These are phyloP conservation scores for Globisporangium canariense DNA, from an alignment of 352 stramenopile genomes.

Conservation along the genomic window DNA sequence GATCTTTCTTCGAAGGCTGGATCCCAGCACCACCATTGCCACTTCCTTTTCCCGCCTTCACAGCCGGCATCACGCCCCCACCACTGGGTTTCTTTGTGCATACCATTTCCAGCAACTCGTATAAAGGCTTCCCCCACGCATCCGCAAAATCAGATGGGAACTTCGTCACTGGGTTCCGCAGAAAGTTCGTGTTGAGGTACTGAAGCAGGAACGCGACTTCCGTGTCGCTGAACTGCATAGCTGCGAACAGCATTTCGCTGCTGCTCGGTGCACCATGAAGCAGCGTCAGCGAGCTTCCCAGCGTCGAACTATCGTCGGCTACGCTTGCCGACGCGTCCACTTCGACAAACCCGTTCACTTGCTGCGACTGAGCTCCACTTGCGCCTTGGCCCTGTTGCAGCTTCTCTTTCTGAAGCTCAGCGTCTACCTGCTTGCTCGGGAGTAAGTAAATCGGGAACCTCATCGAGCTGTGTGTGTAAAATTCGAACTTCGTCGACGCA, in stretches of 20 bases:
- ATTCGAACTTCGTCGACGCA: slow-evolving; percentile 17
- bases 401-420: slow-evolving; percentile 31
- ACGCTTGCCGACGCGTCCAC: slow-evolving; percentile 36
- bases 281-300: slow-evolving; percentile 1
- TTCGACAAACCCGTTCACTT: slow-evolving; percentile 36
- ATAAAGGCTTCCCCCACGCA: slow-evolving; percentile 66
- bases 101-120: slow-evolving; percentile 90
- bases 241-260: background rate
- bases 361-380: background rate
- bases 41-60: slow-evolving; percentile 24
- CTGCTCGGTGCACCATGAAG: background rate
- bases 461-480: slow-evolving; percentile 48
- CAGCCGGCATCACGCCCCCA: slow-evolving; percentile 17
- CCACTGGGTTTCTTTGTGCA: slow-evolving; percentile 80
- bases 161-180: slow-evolving; percentile 48
- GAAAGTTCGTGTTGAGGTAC: slow-evolving; percentile 86
- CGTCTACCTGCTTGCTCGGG: slow-evolving; percentile 36
- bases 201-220: slow-evolving; percentile 75
- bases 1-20: slow-evolving; percentile 51
- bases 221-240: slow-evolving; percentile 23
- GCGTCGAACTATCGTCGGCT: slow-evolving; percentile 7
- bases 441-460: slow-evolving; percentile 66
- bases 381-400: slow-evolving; percentile 15
- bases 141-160: slow-evolving; percentile 85
- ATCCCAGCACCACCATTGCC: background rate